Base-by-base conservation (phyloP, 768 basidiomycete species). In the Tricholoma bakamatsutake region DNA sequence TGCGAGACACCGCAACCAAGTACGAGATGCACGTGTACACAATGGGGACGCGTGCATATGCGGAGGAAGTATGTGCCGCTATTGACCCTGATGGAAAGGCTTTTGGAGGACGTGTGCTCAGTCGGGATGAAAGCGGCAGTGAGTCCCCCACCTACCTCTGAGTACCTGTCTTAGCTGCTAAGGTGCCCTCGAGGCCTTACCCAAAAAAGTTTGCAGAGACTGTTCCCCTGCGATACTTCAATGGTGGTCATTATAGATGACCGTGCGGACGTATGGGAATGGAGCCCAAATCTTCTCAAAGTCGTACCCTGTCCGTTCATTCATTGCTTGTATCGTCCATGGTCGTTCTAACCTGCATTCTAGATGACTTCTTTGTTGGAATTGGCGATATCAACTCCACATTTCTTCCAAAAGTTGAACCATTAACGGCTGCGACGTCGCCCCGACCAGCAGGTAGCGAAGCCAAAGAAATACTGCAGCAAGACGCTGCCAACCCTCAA, bases 11-110 rank as follows among this genome's bases (percentile, higher is more conserved):
- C 61, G 80, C 89, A 34, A 73, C 76, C 50, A 85, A 89, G 65
- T 99, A 96, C 70, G 95, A 98, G 73, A 93, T 98, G 93, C 97
- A 98, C 69, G 95, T 99, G 47, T 99, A 99, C 71, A 99, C 96
- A 21, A 98, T 98, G 95, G 97, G 97, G 53, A 98, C 96, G 24
- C 85, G 97, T 45, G 88, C 93, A 45, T 99, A 98, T 71, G 97
- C 97, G 35, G 90, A 94, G 70, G 83, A 93, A 69, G 96, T 98
- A 17, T 97, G 94, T 69, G 82, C 87, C 47, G 88, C 92, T 27
- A 92, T 99, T 65, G 97, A 99, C 74, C 92, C 96, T 12, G 83
- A 87, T 50, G 84, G 85, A 4, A 85, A 77, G 69, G 76, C 88
- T 60, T 99, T 99, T 64, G 88, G 91, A 48, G 88, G 87, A 37